Conservation (phyloP, 441 rosid species). For the Oxalis stricta region DNA sequence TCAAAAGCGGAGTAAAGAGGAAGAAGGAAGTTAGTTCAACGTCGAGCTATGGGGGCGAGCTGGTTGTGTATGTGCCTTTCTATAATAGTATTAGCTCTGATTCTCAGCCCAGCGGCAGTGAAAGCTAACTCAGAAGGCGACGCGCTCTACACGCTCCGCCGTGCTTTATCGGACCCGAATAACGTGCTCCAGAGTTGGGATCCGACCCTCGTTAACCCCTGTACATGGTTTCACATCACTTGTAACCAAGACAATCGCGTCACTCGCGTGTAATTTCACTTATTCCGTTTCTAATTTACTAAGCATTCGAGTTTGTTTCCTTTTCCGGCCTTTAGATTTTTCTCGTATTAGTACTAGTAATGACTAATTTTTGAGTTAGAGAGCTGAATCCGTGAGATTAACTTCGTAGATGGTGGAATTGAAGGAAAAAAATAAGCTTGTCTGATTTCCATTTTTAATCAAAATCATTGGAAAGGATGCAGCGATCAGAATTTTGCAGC, state of each 20-base stretch:
- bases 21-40: no score
- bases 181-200: slow-evolving; percentile 97
- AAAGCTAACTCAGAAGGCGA: slow-evolving; percentile 74
- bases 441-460: no score
- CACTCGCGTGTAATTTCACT: slow-evolving; percentile 49
- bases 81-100: slow-evolving; percentile 14
- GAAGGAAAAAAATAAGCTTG: no score
- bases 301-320: not conserved
- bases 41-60: no score
- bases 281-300: not conserved
- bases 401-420: no score
- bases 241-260: slow-evolving; percentile 79
- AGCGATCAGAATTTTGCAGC: no score
- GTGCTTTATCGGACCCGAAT: slow-evolving; percentile 62
- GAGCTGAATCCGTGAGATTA: no score
- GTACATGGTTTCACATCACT: slow-evolving; percentile 93
- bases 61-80: slow-evolving; percentile 18
- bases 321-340: no score
- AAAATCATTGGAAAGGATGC: no score
- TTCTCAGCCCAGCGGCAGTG: slow-evolving; percentile 10
- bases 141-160: slow-evolving; percentile 57
- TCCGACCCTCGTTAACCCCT: slow-evolving; percentile 83
- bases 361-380: no score
- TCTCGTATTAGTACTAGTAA: no score
- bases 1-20: not conserved